Evolutionary conservation across 257 asterid species (phyloP), one percentile per base, ranked within the genome.

Genomic region (Rubia yunnanensis): DNA sequence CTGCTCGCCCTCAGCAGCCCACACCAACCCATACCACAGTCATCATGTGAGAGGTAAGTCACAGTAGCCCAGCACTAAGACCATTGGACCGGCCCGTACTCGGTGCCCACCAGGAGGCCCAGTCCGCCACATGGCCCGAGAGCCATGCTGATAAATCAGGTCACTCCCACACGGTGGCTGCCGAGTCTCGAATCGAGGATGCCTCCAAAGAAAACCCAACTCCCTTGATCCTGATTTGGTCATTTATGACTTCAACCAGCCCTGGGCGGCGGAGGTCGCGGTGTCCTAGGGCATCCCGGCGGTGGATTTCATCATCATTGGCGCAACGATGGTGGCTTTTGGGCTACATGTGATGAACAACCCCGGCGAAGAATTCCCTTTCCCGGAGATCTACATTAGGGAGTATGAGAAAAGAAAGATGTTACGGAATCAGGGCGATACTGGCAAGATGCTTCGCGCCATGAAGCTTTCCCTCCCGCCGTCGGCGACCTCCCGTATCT

Each of bases 211-310:
- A n/a, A n/a, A n/a, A n/a, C n/a, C n/a, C n/a, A n/a, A n/a, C n/a
- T n/a, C n/a, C n/a, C n/a, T n/a, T n/a, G n/a, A n/a, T n/a, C n/a
- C 80, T 4, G 76, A 72, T 22, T 49, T 76, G 26, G 65, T 76
- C 14, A 58, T 76, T 3, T 76, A 76, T 20, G 74, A 76, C 66
- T 76, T 62, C 27, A 69, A 54, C 52, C 73, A 67, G 41, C 77
- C 68, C 0, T 76, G 80, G 77, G 77, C 76, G 1, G 72, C 76
- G 10, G 73, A 63, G 27, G 68, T 72, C 11, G 69, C 77, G 27
- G 41, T 70, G 7, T 46, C 67, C 44, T 41, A 5, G 1, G 6
- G 59, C 31, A 72, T 72, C 56, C 80, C 80, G 0, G 72, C 74
- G 3, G 77, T 76, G 34, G 34, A 64, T 13, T 76, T 76, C n/a